A percentile compares a stretch with the other conserved stretches of the same genome.
phyloP scores from a whole-genome alignment of 345 rosid species.

The Cardamine occulta region DNA sequence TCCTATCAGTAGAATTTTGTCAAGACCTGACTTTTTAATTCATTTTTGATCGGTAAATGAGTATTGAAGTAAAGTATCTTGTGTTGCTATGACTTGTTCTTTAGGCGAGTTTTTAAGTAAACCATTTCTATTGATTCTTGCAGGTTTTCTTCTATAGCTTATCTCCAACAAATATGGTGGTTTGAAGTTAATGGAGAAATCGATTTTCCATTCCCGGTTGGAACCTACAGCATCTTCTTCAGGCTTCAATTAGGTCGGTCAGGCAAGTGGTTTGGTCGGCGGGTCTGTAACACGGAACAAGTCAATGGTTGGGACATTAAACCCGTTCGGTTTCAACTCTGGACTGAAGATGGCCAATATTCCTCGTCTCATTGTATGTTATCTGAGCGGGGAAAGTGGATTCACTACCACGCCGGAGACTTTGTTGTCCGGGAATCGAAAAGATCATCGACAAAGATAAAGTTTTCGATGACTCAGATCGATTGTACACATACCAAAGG shows the following conservation, averaged over 20 bases:
- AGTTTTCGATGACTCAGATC: conserved; percentile 91
- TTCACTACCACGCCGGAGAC: conserved; percentile 79
- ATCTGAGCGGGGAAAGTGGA: conserved; percentile 73
- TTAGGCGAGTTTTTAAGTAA: background rate
- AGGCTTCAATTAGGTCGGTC: conserved; percentile 77
- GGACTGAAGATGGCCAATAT: conserved; percentile 83
- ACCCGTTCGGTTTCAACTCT: conserved; percentile 85
- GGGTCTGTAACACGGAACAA: conserved; percentile 68
- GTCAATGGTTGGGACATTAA: conserved; percentile 95
- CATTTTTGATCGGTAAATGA: conserved; percentile 11
- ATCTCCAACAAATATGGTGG: conserved; percentile 99
- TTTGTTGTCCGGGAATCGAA: conserved; percentile 55
- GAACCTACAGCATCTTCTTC: conserved; percentile 81
- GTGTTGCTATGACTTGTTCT: background rate
- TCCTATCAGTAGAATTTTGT: background rate
- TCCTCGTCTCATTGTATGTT: conserved; percentile 72
- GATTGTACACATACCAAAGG: conserved; percentile 99
- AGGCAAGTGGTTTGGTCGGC: conserved; percentile 67
- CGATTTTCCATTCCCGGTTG: conserved; percentile 84
- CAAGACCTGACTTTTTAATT: background rate
- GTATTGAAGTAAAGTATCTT: background rate
- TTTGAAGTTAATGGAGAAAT: conserved; percentile 88
- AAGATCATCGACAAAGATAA: conserved; percentile 53
- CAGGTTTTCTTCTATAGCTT: conserved; percentile 82
- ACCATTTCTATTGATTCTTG: conserved; percentile 27